Conservation (phyloP, 2,329 filamentous ascomycete species). For the Sporothrix variecibatus region DNA sequence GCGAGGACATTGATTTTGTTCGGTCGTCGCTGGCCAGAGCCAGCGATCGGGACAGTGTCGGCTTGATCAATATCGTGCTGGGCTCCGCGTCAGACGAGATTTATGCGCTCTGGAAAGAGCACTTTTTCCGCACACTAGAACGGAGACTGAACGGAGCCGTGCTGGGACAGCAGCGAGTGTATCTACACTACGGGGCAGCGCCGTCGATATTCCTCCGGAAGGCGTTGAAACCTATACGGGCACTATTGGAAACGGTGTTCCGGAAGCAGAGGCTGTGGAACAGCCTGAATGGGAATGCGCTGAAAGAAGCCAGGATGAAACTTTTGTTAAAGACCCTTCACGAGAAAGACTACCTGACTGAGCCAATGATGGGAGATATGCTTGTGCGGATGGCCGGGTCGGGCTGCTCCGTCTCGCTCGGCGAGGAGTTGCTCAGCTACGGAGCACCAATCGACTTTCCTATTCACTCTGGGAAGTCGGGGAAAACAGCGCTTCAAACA, state of each 20-base stretch:
- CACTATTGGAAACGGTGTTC: not conserved
- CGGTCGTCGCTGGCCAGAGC: not conserved
- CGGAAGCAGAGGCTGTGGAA: not conserved
- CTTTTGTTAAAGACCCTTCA: not conserved
- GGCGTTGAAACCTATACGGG: not conserved
- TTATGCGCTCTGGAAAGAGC: not conserved
- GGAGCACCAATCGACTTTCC: slow-evolving; percentile 2
- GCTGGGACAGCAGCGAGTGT: not conserved
- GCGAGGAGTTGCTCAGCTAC: not conserved
- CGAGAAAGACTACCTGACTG: not conserved
- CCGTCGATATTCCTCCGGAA: not conserved
- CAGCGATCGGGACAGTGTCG: not conserved
- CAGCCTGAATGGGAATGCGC: not conserved
- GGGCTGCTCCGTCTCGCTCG: slow-evolving; percentile 2
- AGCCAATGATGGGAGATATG: slow-evolving; percentile 1
- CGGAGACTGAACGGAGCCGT: not conserved
- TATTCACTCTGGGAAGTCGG: not conserved
- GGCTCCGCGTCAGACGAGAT: slow-evolving; percentile 2
- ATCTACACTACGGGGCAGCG: not conserved
- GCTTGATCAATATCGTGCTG: not conserved
- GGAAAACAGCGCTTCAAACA: not conserved
- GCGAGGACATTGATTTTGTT: not conserved
- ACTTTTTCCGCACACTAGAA: not conserved
- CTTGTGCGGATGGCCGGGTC: not conserved
- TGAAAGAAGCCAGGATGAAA: not conserved